Evolutionary conservation across 306 rosid species (phyloP), one percentile per base, ranked within the genome.

Genomic region (Nissolia schottii): DNA sequence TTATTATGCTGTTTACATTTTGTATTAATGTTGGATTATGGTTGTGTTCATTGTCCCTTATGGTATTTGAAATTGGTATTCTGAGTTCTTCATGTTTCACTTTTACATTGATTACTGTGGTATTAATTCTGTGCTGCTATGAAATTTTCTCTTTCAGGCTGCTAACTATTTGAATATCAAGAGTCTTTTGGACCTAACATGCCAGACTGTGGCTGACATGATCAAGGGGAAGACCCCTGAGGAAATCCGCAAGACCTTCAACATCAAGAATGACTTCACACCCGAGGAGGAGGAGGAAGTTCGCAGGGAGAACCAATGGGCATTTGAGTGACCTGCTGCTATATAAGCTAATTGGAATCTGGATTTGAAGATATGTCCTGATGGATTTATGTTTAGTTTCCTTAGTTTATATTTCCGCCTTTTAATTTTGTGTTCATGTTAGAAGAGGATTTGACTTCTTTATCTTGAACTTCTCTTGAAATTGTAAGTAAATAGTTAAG

Each of bases 221-320:
- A 85, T 90, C 71, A 90, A 85, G 80, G 96, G 91, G 3, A 90
- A 84, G 83, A 85, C 88, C 0, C 90, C 92, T 0, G 92, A 90
- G 77, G 90, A 85, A 64, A 85, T 90, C 32, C 79, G 91, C 25
- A 84, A 76, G 84, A 87, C 84, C 6, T 90, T 90, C 29, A 85
- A 76, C 61, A 90, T 90, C 64, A 85, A 82, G 83, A 85, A 90
- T 50, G 96, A 87, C 60, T 87, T 87, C 62, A 86, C 85, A 11
- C 71, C 84, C 0, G 89, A 84, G 79, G 96, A 90, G 67, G 93
- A 87, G 75, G 89, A 87, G 57, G 89, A 90, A 72, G 85, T 85
- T 58, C 88, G 93, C 40, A 61, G 86, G 60, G 96, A 85, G 81
- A 89, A 87, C 58, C 92, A 87, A 53, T 90, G 93, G 96, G 89